Evolutionary conservation across 176 grass and related monocot genomes (phyloP).

Genomic region (Zea luxurians): DNA sequence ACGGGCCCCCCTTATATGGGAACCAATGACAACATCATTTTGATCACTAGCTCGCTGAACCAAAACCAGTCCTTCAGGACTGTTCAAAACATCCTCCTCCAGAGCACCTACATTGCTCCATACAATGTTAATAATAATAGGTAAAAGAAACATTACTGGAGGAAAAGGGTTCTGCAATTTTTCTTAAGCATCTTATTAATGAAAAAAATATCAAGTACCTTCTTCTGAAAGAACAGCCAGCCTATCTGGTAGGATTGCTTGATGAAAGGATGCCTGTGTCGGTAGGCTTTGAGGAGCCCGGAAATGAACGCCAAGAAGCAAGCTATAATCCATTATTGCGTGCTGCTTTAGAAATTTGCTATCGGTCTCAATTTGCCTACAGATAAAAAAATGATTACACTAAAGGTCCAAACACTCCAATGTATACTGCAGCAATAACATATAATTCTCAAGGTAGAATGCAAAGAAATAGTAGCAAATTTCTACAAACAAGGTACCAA

Average conservation of each 20-base stretch:
- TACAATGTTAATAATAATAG: neutral
- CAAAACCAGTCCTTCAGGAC: constrained; percentile 73
- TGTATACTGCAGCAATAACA: neutral
- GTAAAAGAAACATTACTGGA: neutral
- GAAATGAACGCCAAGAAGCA: constrained; percentile 91
- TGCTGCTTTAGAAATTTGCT: constrained; percentile 68
- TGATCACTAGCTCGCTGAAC: constrained; percentile 61
- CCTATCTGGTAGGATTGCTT: constrained; percentile 47
- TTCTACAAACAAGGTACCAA: neutral
- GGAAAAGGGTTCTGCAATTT: neutral
- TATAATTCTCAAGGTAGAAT: neutral
- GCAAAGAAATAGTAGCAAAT: neutral
- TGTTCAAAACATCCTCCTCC: constrained; percentile 69
- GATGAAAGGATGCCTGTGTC: constrained; percentile 45
- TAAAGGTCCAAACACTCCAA: neutral
- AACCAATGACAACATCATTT: constrained; percentile 77
- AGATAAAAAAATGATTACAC: constrained; percentile 11
- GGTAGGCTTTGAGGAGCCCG: constrained; percentile 78
- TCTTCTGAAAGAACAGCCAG: constrained; percentile 75
- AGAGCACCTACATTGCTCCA: constrained; percentile 54
- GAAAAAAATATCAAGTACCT: constrained; percentile 46
- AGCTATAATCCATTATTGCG: constrained; percentile 98
- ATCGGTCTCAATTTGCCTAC: constrained; percentile 86
- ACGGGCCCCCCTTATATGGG: constrained; percentile 84
- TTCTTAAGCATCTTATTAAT: neutral